phyloP scores from a whole-genome alignment of 768 basidiomycete genomes.

The Suillus brevipes region DNA sequence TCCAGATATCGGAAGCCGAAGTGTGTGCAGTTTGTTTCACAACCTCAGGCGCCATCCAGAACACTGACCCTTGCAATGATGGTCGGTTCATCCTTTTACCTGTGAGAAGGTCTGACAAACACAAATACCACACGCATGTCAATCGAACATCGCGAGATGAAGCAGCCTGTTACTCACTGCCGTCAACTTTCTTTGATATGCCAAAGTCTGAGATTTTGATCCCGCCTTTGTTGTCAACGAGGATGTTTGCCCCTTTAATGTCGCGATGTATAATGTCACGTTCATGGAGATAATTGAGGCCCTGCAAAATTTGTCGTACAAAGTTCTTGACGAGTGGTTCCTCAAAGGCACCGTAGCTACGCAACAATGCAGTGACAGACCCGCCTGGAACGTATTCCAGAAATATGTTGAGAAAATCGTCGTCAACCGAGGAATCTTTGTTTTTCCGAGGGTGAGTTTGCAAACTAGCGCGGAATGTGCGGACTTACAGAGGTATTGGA shows the following conservation, averaged over 20 bases:
- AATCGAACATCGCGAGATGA: constrained; percentile 16
- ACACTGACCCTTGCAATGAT: constrained; percentile 95
- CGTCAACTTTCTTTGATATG: constrained; percentile 96
- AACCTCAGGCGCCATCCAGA: constrained; percentile 99
- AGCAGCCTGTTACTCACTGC: constrained; percentile 61
- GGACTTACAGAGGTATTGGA: constrained; percentile 93
- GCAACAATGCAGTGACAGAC: constrained; percentile 84
- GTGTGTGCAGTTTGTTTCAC: constrained; percentile 95
- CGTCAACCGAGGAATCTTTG: constrained; percentile 90
- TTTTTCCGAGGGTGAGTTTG: not conserved
- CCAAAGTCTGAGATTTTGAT: constrained; percentile 98
- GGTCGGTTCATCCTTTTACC: constrained; percentile 82
- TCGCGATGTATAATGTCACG: constrained; percentile 99
- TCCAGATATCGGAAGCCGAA: constrained; percentile 94
- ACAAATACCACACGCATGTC: constrained; percentile 30
- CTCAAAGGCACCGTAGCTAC: constrained; percentile 93
- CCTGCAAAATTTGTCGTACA: constrained; percentile 86
- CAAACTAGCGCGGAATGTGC: not conserved
- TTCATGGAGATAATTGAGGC: constrained; percentile 91
- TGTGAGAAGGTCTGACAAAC: constrained; percentile 39
- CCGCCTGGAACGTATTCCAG: constrained; percentile 96
- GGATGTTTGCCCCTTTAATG: constrained; percentile 98
- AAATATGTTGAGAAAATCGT: constrained; percentile 92
- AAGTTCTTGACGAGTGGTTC: constrained; percentile 91
- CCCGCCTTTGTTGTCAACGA: constrained; percentile 97